phyloP scores from a whole-genome alignment of 83 land plant genomes.

The Thuja plicata region DNA sequence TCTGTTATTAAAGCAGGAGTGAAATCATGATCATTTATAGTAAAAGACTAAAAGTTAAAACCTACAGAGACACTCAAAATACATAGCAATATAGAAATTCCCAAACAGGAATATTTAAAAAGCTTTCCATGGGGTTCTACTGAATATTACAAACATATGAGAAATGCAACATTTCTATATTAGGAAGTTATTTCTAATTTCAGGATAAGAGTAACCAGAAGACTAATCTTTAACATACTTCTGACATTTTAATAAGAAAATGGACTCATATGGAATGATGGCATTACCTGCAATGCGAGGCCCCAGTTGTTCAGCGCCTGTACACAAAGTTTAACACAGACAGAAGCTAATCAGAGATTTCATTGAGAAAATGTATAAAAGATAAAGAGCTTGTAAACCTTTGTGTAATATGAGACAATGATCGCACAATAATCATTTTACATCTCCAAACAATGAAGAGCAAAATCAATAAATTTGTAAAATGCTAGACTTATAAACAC shows the following conservation, averaged over 20 bases:
- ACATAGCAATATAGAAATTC: background rate
- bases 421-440: background rate
- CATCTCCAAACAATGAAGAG: background rate
- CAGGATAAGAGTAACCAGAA: background rate
- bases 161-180: background rate
- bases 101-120: background rate
- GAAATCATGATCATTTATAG: background rate
- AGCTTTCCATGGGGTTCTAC: background rate
- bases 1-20: background rate
- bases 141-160: background rate
- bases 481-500: background rate
- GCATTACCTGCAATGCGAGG: slow-evolving; percentile 86
- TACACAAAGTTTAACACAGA: background rate
- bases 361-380: background rate
- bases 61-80: background rate
- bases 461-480: background rate
- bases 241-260: background rate
- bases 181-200: background rate
- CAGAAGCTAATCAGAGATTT: background rate
- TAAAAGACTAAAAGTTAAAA: background rate
- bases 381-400: background rate
- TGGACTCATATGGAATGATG: background rate
- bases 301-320: slow-evolving; percentile 99
- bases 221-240: background rate
- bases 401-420: background rate